Evolutionary conservation across 768 basidiomycete species (phyloP), one percentile per base, ranked within the genome.

Genomic region (Lactifluus volemus): DNA sequence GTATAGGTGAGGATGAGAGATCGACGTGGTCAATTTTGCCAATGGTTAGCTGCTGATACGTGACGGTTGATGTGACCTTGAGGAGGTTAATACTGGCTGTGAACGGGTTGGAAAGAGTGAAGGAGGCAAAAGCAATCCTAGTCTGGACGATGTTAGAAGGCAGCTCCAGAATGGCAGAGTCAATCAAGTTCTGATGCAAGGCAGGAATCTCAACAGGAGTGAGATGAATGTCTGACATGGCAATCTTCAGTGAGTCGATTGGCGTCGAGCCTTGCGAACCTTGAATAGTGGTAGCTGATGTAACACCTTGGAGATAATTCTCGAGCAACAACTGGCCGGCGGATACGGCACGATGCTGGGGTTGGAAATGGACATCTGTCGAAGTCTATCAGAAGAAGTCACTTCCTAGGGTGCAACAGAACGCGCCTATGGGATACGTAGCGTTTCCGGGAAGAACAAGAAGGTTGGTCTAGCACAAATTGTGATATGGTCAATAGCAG

Each of bases 41-140:
- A 11, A 89, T 69, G 1, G 77, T 77, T 45, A 88, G 67, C 49
- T 76, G 77, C 21, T 79, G 76, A 74, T 78, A 86, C 0, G 76
- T 79, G 0, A 81, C 86, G 5, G 72, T 78, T 1, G 85, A 80
- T 2, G 71, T 72, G 17, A 89, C 71, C 49, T 74, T 69, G n/a
- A 85, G 68, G 15, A 89, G 70, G 68, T 83, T 85, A 69, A 89
- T 81, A 67, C 81, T 81, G 17, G 87, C 85, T 0, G 85, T 87
- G 72, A 89, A 89, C 0, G 86, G 86, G 67, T 89, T 86, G 19
- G 75, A 73, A 32, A 89, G 74, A 0, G 72, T 75, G 68, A 88
- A 86, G 1, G 80, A 72, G 5, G 81, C 74, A n/a, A 76, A 75
- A 1, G 85, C 84, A 19, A 84, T 69, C 12, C 83, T 84, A 1